Evolutionary conservation across 2,329 filamentous ascomycete genomes (phyloP), one percentile per base, ranked within the genome.

Genomic region (Elsinoe fawcettii): DNA sequence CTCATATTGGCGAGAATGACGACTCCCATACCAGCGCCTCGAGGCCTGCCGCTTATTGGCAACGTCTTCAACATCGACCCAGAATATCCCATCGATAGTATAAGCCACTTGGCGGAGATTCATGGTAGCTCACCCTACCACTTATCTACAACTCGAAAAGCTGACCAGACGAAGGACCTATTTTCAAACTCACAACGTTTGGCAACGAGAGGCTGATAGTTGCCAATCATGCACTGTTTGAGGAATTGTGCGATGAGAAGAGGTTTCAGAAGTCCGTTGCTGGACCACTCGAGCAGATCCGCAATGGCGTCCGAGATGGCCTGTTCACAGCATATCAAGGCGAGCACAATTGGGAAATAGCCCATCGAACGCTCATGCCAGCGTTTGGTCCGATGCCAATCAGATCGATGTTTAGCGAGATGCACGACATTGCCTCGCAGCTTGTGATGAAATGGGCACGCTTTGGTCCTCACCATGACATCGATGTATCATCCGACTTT

Each of bases 401-500:
- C 43, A 65, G 70, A 20, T 65, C 65, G 32, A 77, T 77, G 73
- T 76, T 71, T 58, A 66, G 69, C 49, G 69, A 70, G 39, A 70
- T 70, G 67, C 62, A 67, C 27, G 68, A 69, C 37, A 66, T 71
- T 32, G 63, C 63, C 16, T 60, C 63, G 1, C 70, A 73, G 54
- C 61, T 73, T 22, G 60, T 70, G 6, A 57, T 71, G 34, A 68
- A 59, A 12, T 61, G 60, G 60, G 58, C 58, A 14, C 58, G 60
- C 2, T 56, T 59, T 25, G 86, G 86, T 0, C 71, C 81, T 1
- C 68, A 74, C 1, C 67, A 76, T 44, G 73, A 78, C 8, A 85
- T 90, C 58, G 72, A 76, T 44, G 80, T 81, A 0, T 77, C 80
- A 0, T 82, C 86, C 16, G 84, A 88, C 67, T 87, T 88, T 61